A percentile compares a stretch with the other conserved stretches of the same genome.
These are phyloP conservation scores for Fusarium dlaminii DNA, from an alignment of 2,329 filamentous ascomycete genomes.

Conservation along the genomic window DNA sequence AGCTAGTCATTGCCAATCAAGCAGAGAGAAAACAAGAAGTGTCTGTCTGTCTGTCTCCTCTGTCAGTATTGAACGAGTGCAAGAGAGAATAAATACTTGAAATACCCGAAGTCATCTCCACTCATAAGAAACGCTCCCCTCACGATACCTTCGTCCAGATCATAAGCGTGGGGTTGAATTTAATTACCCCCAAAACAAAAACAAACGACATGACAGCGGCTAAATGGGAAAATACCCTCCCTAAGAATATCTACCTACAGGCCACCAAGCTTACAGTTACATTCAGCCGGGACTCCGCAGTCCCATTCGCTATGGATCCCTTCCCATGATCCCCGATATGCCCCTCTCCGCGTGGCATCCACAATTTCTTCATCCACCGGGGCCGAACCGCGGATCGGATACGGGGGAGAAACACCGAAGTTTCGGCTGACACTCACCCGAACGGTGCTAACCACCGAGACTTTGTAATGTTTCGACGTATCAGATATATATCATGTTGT, in stretches of 20 bases:
- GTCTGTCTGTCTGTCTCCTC: background rate
- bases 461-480: background rate
- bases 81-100: background rate
- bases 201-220: background rate
- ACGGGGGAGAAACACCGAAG: background rate
- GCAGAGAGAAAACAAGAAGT: background rate
- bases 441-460: background rate
- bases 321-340: background rate
- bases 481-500: background rate
- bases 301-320: constrained; percentile 5
- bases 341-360: constrained; percentile 1
- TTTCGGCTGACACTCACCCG: constrained; percentile 11
- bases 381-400: constrained; percentile 29
- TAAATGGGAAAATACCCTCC: background rate
- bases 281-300: background rate
- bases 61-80: background rate
- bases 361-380: constrained; percentile 9
- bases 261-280: background rate
- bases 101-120: background rate
- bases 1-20: background rate
- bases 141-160: background rate
- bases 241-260: background rate
- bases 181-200: background rate
- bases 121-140: background rate
- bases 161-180: background rate